These are phyloP conservation scores for Elongisporangium prolatum DNA, from an alignment of 352 stramenopile genomes.

Conservation along the genomic window DNA sequence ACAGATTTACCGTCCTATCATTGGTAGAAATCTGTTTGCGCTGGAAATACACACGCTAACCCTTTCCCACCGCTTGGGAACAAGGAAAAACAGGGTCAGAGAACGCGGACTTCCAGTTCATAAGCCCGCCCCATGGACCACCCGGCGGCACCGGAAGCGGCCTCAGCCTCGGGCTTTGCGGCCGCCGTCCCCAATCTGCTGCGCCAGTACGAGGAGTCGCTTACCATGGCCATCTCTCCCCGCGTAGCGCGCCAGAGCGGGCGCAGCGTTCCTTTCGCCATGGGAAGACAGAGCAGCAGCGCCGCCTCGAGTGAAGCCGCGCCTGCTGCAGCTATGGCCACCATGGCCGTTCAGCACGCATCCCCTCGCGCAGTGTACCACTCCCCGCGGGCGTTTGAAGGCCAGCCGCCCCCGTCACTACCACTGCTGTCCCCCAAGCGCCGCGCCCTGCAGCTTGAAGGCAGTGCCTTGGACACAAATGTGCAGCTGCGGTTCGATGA, in stretches of 20 bases:
- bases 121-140: background rate
- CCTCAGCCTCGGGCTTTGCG: constrained; percentile 1
- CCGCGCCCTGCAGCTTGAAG: constrained; percentile 14
- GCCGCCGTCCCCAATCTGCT: constrained; percentile 19
- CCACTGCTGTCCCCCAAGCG: constrained; percentile 57
- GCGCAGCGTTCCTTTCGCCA: constrained; percentile 2
- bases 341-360: constrained; percentile 8
- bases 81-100: background rate
- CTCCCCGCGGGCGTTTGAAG: constrained; percentile 45
- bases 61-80: background rate
- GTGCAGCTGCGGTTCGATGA: constrained; percentile 13
- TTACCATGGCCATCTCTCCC: constrained; percentile 34
- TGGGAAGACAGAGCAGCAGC: background rate
- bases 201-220: constrained; percentile 44
- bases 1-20: background rate
- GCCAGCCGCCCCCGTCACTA: constrained; percentile 27
- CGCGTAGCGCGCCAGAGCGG: background rate
- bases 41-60: background rate
- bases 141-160: background rate
- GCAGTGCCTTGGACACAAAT: constrained; percentile 12
- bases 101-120: background rate
- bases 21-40: background rate
- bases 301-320: background rate
- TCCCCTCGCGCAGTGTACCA: constrained; percentile 63
- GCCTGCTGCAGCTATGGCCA: background rate